Evolutionary conservation across 257 asterid genomes (phyloP).

Genomic region (Agastache rugosa): DNA sequence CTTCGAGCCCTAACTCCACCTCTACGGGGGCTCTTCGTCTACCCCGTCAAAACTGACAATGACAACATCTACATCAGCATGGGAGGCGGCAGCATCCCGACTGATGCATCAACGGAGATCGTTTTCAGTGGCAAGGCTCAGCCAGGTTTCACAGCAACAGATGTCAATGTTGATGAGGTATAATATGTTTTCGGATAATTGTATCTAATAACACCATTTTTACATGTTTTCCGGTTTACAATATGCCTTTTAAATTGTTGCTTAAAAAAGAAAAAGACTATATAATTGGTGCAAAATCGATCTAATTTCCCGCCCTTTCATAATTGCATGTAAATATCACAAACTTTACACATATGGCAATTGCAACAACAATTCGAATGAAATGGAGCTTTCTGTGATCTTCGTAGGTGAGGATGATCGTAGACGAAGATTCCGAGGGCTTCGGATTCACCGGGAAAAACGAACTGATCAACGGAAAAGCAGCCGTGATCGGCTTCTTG

Average conservation of each 20-base stretch:
- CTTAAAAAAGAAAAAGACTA: not conserved
- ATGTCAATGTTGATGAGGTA: slow-evolving; percentile 97
- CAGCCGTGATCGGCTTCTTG: slow-evolving; percentile 85
- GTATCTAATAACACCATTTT: not conserved
- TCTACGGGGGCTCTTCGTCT: slow-evolving; percentile 62
- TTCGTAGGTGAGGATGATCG: slow-evolving; percentile 77
- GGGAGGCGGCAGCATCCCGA: slow-evolving; percentile 44
- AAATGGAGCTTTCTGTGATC: not conserved
- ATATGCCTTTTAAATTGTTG: not conserved
- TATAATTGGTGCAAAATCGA: not conserved
- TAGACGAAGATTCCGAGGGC: slow-evolving; percentile 70
- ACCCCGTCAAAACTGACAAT: slow-evolving; percentile 68
- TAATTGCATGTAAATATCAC: too few species aligned
- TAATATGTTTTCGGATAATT: not conserved
- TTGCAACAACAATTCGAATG: too few species aligned
- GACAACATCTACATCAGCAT: slow-evolving; percentile 75
- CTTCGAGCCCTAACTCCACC: slow-evolving; percentile 92
- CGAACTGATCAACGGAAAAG: slow-evolving; percentile 88
- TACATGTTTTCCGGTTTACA: not conserved
- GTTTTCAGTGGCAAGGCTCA: slow-evolving; percentile 97
- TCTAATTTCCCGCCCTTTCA: too few species aligned
- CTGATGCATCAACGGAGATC: slow-evolving; percentile 75
- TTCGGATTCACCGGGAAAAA: slow-evolving; percentile 83
- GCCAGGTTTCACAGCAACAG: slow-evolving; percentile 82
- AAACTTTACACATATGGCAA: too few species aligned